Conservation (phyloP, 208 protist species). For the Acanthamoeba healyi region DNA sequence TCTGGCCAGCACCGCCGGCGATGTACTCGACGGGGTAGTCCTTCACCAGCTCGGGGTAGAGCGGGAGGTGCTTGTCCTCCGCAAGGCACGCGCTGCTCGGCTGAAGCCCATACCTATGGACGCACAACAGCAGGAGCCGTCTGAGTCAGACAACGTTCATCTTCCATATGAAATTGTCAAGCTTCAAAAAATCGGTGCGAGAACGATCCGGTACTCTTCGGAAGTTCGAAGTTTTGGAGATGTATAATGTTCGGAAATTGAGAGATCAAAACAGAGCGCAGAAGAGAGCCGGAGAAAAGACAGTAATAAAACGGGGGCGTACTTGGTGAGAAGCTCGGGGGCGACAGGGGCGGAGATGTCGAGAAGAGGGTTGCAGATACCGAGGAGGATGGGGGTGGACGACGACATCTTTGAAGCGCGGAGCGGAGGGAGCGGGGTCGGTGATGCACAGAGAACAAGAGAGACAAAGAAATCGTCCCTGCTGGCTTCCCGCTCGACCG, state of each 20-base stretch:
- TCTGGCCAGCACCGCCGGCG: slow-evolving; percentile 98
- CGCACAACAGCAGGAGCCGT: too few relatives aligned
- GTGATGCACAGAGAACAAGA: neutral
- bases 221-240: too few relatives aligned
- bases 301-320: too few relatives aligned
- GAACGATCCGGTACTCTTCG: slow-evolving; percentile 16
- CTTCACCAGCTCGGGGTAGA: slow-evolving; percentile 92
- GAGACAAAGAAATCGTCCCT: neutral
- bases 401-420: neutral
- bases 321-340: slow-evolving; percentile 95
- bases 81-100: slow-evolving; percentile 94
- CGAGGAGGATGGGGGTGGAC: slow-evolving; percentile 20
- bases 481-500: too few relatives aligned
- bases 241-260: too few relatives aligned
- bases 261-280: neutral
- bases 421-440: neutral
- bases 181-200: neutral
- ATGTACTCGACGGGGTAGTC: slow-evolving; percentile 94
- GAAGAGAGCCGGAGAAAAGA: slow-evolving; percentile 17
- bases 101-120: slow-evolving; percentile 86
- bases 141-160: too few relatives aligned
- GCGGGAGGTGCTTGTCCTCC: slow-evolving; percentile 94
- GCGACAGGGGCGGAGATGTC: slow-evolving; percentile 97
- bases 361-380: slow-evolving; percentile 98
- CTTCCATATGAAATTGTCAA: too few relatives aligned